Base-by-base conservation (phyloP, 2,329 filamentous ascomycete species). In the Tolypocladium ophioglossoides region DNA sequence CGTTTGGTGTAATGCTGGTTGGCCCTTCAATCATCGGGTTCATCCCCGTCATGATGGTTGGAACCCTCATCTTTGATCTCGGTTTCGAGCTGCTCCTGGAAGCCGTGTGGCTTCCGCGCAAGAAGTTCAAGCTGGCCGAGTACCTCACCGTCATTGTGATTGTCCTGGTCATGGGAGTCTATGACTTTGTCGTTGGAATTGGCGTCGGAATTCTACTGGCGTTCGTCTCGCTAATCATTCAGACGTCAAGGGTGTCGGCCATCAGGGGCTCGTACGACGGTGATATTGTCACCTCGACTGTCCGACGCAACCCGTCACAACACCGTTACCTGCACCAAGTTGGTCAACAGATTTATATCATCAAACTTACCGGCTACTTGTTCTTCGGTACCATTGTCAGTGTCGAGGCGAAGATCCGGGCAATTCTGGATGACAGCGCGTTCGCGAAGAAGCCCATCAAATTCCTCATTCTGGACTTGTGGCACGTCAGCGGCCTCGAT, bases 321-420 rank as follows among this genome's bases (percentile, higher is more conserved):
- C 86, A 91, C 56, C 84, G 87, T 56, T 99, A 94, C 65, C 75
- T 99, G 4, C 85, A 85, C 57, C 81, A 92, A 59, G 91, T 94
- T 18, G 91, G 92, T 3, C 80, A 83, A 35, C 94, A 99, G 67
- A 94, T 95, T 37, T 87, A 89, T 55, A 85, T 97, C 51, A 87
- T 95, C 64, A 97, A 97, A 69, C 79, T 99, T 18, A 86, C 88
- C 0, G 92, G 94, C 0, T 97, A 92, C 65, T 80, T 99, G n/a
- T 99, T 99, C 76, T 99, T 99, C 62, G 94, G 94, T 18, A 97
- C 91, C 3, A 96, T 99, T 59, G 92, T 96, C 52, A 90, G 89
- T 50, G 92, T 99, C 0, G 94, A 99, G 69, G 87, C 89, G 58
- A 87, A 87, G 59, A 91, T 97, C 57, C 83, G 91, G 24, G 83